Evolutionary conservation across 305 asterid genomes (phyloP).

Genomic region (Coffea humblotiana): DNA sequence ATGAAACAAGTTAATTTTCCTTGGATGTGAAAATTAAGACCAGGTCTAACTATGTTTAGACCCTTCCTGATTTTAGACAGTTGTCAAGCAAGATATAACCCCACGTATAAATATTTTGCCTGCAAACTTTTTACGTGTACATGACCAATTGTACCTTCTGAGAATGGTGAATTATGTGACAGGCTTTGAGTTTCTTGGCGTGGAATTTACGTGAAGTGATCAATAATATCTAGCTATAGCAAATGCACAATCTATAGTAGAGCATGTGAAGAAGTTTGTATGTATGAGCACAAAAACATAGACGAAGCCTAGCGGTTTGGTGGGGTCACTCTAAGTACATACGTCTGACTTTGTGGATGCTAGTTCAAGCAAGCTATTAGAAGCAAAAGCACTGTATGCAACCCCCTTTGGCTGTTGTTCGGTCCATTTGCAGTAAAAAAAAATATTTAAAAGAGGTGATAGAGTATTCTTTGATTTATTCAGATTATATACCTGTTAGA

Average conservation of each 20-base stretch:
- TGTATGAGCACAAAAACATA: not conserved
- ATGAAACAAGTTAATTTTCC: not conserved
- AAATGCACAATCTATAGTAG: not conserved
- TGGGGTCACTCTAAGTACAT: not conserved
- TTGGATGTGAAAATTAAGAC: not conserved
- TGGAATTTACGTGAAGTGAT: conserved; percentile 11
- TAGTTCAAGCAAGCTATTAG: not conserved
- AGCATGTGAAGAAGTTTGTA: not conserved
- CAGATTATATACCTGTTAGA: too few relatives aligned
- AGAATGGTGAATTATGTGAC: not conserved
- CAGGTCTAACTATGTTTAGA: not conserved
- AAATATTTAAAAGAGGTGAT: too few relatives aligned
- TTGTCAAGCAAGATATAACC: not conserved
- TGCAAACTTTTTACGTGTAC: not conserved
- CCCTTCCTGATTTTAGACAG: not conserved
- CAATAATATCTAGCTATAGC: not conserved
- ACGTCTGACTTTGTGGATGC: not conserved
- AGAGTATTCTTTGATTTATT: too few relatives aligned
- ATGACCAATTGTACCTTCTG: not conserved
- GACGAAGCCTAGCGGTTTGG: not conserved
- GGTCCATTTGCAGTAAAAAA: too few relatives aligned
- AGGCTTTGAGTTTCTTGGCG: conserved; percentile 8
- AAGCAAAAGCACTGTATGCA: not conserved
- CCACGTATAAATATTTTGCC: not conserved
- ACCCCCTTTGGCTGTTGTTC: too few relatives aligned